Evolutionary conservation across 148 eudicot species (phyloP).

Genomic region (Gaultheria prostrata): DNA sequence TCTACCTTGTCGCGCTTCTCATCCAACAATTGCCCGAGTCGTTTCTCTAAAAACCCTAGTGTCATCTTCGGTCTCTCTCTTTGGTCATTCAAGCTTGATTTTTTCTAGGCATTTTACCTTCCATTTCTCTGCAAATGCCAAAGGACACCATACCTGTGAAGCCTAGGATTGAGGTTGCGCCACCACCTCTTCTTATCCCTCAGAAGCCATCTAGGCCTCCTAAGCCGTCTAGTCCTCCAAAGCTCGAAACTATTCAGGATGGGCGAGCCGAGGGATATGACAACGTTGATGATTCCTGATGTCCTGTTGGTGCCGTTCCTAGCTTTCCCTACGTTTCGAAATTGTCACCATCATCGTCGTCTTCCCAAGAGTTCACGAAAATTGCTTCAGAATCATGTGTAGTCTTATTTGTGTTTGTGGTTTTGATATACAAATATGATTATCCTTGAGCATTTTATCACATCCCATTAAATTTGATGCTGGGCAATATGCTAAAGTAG

Average conservation of each 20-base stretch:
- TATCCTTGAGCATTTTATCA: not conserved
- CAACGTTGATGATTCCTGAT: not conserved
- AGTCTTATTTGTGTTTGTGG: not conserved
- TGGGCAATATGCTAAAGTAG: too few relatives aligned
- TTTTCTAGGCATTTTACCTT: not conserved
- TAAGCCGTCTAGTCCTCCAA: too few relatives aligned
- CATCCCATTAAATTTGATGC: not conserved
- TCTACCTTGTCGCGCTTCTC: not conserved
- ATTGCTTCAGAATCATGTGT: not conserved
- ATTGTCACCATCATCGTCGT: not conserved
- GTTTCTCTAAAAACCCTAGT: not conserved
- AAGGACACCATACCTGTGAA: conserved; percentile 10
- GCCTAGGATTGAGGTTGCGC: conserved; percentile 33
- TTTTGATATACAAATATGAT: not conserved
- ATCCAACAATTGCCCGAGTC: not conserved
- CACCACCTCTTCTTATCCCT: conserved; percentile 28
- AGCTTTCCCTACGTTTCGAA: not conserved
- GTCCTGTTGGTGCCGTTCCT: not conserved
- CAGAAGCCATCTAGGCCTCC: conserved; percentile 30
- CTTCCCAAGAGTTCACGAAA: not conserved
- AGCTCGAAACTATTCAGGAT: conserved; percentile 34
- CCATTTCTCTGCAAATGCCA: conserved; percentile 3
- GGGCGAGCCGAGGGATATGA: conserved; percentile 25
- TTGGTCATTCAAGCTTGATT: not conserved
- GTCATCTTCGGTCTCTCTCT: not conserved